Conservation (phyloP, 208 protist species). For the Trypanosoma cruzi region DNA sequence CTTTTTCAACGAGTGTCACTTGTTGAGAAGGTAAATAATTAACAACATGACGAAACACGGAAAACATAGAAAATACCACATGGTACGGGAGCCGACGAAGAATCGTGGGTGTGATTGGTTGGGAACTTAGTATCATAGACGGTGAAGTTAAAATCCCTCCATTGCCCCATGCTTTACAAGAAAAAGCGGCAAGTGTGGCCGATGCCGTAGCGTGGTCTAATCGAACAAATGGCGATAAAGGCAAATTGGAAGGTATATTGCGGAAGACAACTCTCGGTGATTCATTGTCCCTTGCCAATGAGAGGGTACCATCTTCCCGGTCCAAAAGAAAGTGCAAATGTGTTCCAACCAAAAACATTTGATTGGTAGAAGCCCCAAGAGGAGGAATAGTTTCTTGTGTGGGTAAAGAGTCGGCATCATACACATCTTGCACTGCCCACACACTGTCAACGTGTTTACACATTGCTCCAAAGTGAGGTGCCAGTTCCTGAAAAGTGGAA, state of each 20-base stretch:
- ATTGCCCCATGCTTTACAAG: slow-evolving; percentile 31
- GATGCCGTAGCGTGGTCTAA: slow-evolving; percentile 82
- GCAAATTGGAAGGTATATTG: slow-evolving; percentile 56
- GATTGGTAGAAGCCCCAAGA: slow-evolving; percentile 31
- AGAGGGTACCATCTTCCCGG: slow-evolving; percentile 71
- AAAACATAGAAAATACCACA: slow-evolving; percentile 61
- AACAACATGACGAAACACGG: slow-evolving; percentile 50
- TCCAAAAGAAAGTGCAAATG: slow-evolving; percentile 86
- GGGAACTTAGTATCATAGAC: slow-evolving; percentile 31
- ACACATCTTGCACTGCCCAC: slow-evolving; percentile 91
- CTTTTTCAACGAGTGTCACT: slow-evolving; percentile 46
- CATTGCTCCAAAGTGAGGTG: slow-evolving; percentile 62
- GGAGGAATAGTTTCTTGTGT: slow-evolving; percentile 68
- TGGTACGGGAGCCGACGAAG: slow-evolving; percentile 68
- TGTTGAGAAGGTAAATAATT: slow-evolving; percentile 43
- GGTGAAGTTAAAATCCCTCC: slow-evolving; percentile 6
- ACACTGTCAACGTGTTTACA: slow-evolving; percentile 41
- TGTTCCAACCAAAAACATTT: slow-evolving; percentile 66
- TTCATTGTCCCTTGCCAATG: slow-evolving; percentile 74
- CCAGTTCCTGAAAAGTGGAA: slow-evolving; percentile 45
- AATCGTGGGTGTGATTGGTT: slow-evolving; percentile 68
- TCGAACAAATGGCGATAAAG: slow-evolving; percentile 84
- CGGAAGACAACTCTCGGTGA: slow-evolving; percentile 73
- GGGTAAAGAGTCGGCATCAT: slow-evolving; percentile 84
- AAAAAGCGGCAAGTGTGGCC: slow-evolving; percentile 69